Evolutionary conservation across 306 rosid species (phyloP).

Genomic region (Cucurbita ficifolia): DNA sequence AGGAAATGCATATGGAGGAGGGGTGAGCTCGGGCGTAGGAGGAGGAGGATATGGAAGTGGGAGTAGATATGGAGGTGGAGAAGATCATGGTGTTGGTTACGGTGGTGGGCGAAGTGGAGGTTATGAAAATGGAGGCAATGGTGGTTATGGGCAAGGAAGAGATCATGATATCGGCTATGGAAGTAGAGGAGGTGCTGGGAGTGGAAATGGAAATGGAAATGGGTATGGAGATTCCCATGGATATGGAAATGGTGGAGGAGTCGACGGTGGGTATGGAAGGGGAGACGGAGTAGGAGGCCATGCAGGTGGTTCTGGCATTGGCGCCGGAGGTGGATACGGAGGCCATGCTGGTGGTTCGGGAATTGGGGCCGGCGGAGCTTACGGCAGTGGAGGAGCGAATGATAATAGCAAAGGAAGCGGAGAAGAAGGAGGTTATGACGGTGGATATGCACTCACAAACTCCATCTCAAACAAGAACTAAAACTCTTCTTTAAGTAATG

Average conservation of each 20-base stretch:
- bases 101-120: neutral
- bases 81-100: neutral
- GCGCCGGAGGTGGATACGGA: conserved; percentile 17
- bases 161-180: neutral
- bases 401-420: conserved; percentile 27
- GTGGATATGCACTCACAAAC: conserved; percentile 21
- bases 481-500: neutral
- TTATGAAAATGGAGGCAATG: neutral
- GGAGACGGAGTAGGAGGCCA: too few species aligned
- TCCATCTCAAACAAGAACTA: neutral
- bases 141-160: neutral
- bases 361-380: neutral
- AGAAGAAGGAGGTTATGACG: conserved; percentile 48
- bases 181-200: neutral
- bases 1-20: too few species aligned
- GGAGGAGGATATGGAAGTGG: conserved; percentile 13
- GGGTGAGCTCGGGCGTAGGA: too few species aligned
- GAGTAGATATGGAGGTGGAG: neutral
- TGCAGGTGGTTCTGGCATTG: too few species aligned
- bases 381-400: conserved; percentile 21
- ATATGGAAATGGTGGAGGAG: conserved; percentile 22
- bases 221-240: conserved; percentile 5
- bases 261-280: too few species aligned
- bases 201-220: neutral
- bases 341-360: neutral